Evolutionary conservation across 139 green algal genomes (phyloP), one percentile per base, ranked within the genome.

Genomic region (Asterochloris sp.): DNA sequence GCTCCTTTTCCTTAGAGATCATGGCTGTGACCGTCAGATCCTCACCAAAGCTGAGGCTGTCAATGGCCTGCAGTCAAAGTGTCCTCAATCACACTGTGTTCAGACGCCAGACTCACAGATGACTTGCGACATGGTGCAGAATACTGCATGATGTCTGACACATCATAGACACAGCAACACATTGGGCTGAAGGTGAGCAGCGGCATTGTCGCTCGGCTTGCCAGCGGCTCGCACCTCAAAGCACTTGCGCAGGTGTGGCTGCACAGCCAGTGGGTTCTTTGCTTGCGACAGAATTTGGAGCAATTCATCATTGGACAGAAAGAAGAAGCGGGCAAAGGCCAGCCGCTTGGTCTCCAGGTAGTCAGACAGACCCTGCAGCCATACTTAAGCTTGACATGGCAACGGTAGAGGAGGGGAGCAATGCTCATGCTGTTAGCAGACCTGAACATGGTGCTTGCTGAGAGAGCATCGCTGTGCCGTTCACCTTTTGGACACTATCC

Each of bases 341-440:
- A 95, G 85, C 47, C 91, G 87, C 87, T 96, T 96, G 83, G 92
- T 96, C 83, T 96, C 93, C 47, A 96, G 86, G 88, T 95, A 96
- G 74, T 96, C 93, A 68, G 87, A 89, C 24, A 96, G 87, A 12
- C 92, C 92, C 88, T 95, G 94, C 62, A 92, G 87, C 54, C 94
- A 71, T 2, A 10, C 66, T 87, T 62, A 86, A n/a, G 29, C 64
- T 75, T 10, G 38, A 54, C 38, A 6, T 54, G 38, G 38, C 38
- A 54, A 54, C 38, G 38, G 4, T 54, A 54, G 38, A 54, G 38
- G 38, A 54, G 38, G 38, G 38, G 38, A 54, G 38, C 38, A 54
- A 38, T 54, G 69, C 38, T n/a, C 69, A 76, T 76, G 16, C 29
- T 76, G 69, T 9, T 76, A 11, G 23, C 38, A 47, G 28, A 76